These are phyloP conservation scores for Cyclotella kingstonii DNA, from an alignment of 108 stramenopile genomes.

Conservation along the genomic window DNA sequence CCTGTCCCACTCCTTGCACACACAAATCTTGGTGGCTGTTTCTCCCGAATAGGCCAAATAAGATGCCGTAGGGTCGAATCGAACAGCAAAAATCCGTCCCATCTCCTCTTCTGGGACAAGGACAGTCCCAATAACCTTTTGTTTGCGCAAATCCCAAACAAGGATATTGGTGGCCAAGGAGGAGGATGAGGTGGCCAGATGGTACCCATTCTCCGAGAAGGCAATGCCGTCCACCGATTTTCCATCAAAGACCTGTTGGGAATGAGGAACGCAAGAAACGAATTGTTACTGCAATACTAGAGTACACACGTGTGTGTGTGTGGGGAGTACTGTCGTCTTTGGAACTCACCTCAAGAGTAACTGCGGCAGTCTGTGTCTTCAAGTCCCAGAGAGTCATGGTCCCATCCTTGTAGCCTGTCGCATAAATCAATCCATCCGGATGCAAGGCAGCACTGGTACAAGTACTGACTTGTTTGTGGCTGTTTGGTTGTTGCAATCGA, in stretches of 20 bases:
- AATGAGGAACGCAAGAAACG: neutral
- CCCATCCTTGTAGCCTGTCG: slow-evolving; percentile 57
- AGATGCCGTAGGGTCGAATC: slow-evolving; percentile 70
- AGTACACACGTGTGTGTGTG: no score
- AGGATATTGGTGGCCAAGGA: slow-evolving; percentile 42
- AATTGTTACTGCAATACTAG: no score
- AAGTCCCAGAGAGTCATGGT: slow-evolving; percentile 82
- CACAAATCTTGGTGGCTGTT: slow-evolving; percentile 50
- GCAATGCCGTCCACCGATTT: slow-evolving; percentile 53
- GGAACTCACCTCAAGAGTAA: slow-evolving; percentile 41
- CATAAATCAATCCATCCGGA: slow-evolving; percentile 91
- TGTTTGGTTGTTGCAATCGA: no score
- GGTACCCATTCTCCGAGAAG: slow-evolving; percentile 90
- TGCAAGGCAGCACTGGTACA: slow-evolving; percentile 73
- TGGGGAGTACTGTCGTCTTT: no score
- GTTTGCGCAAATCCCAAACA: slow-evolving; percentile 88
- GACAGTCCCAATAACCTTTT: slow-evolving; percentile 49
- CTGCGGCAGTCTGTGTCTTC: slow-evolving; percentile 67
- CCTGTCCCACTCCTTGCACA: slow-evolving; percentile 75
- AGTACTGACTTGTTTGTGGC: slow-evolving; percentile 6
- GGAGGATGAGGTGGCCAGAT: slow-evolving; percentile 52
- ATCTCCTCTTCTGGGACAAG: slow-evolving; percentile 46
- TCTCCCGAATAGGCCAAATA: slow-evolving; percentile 67
- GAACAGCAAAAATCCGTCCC: slow-evolving; percentile 33
- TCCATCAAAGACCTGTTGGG: slow-evolving; percentile 31